A percentile compares a stretch with the other conserved stretches of the same genome.
phyloP scores from a whole-genome alignment of 768 basidiomycete genomes.

The Amylocystis lapponica region DNA sequence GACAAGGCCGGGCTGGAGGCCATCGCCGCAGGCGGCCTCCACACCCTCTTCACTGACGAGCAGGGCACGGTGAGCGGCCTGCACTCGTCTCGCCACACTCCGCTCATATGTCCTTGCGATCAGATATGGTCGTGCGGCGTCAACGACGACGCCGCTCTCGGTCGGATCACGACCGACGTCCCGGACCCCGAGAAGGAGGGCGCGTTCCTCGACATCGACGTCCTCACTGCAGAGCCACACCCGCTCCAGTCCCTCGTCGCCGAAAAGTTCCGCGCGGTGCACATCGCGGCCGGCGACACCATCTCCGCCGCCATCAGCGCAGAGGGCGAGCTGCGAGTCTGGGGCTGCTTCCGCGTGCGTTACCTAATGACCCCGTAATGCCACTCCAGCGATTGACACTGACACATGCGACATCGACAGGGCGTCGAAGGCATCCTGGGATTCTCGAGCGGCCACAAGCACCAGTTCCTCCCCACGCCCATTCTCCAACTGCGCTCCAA shows the following conservation, averaged over 20 bases:
- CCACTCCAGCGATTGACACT: no score
- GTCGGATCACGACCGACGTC: constrained; percentile 63
- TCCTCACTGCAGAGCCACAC: constrained; percentile 51
- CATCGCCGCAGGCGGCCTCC: constrained; percentile 81
- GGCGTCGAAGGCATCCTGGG: constrained; percentile 80
- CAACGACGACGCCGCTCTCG: constrained; percentile 87
- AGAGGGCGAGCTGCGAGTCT: constrained; percentile 77
- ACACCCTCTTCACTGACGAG: constrained; percentile 85
- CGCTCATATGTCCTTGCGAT: constrained; percentile 63
- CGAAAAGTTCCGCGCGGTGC: constrained; percentile 79
- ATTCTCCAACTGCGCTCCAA: constrained; percentile 53
- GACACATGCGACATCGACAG: constrained; percentile 32
- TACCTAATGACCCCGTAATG: no score
- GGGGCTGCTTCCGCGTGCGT: constrained; percentile 86
- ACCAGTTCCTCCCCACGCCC: constrained; percentile 64
- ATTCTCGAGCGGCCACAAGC: constrained; percentile 60
- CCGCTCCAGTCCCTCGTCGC: constrained; percentile 65
- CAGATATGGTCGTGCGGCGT: constrained; percentile 74
- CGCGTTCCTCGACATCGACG: constrained; percentile 48
- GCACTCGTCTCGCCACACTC: neutral
- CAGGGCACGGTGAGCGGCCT: constrained; percentile 70
- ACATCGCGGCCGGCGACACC: constrained; percentile 80
- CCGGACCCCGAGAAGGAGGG: constrained; percentile 54
- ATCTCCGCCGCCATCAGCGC: constrained; percentile 80
- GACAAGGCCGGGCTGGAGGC: constrained; percentile 75